phyloP scores from a whole-genome alignment of 73 alveolate species.

The Symbiodinium natans region DNA sequence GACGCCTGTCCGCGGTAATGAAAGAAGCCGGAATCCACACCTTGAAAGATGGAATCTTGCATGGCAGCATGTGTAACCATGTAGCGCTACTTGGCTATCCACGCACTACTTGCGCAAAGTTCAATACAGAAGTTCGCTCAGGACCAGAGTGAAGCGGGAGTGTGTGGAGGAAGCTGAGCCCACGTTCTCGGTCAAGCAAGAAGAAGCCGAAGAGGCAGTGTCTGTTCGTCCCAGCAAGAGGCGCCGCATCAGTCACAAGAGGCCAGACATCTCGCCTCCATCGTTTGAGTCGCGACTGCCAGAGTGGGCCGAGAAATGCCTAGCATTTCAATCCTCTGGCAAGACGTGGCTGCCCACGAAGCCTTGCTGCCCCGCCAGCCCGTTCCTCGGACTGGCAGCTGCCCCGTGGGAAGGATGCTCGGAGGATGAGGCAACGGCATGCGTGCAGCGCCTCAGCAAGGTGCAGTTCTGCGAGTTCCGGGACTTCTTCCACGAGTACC shows the following conservation, averaged over 20 bases:
- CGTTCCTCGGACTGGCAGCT: neutral
- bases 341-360: constrained; percentile 15
- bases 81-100: too few species aligned
- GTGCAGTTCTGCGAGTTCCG: neutral
- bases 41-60: too few species aligned
- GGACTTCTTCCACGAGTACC: neutral
- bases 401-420: neutral
- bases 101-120: too few species aligned
- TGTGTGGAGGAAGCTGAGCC: neutral
- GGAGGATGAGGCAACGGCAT: neutral
- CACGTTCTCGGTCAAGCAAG: neutral
- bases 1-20: too few species aligned
- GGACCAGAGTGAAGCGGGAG: neutral
- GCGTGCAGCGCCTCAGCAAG: neutral
- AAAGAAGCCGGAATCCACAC: too few species aligned
- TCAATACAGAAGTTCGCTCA: too few species aligned
- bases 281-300: neutral
- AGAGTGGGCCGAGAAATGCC: constrained; percentile 1
- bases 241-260: neutral
- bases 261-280: neutral
- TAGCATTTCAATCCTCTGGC: neutral
- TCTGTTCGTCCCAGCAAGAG: neutral
- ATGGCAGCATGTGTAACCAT: too few species aligned
- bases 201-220: neutral
- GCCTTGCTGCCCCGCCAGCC: constrained; percentile 15